Percentiles rank a stretch among this genome's conserved stretches.
These are phyloP conservation scores for Yamadazyma dendronema DNA, from an alignment of 1,139 yeast species.

Conservation along the genomic window DNA sequence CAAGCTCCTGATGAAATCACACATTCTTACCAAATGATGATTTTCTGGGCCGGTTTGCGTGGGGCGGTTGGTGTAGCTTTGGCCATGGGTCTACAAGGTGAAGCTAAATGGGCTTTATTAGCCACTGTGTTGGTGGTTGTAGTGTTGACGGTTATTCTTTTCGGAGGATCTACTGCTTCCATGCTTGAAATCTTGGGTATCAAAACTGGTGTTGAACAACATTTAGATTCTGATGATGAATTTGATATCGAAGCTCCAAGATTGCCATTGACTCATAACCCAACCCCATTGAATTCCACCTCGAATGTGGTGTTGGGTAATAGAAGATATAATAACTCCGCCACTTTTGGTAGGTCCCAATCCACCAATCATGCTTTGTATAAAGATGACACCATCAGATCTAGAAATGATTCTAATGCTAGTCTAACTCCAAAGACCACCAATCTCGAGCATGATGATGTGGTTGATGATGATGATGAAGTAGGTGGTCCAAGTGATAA, in stretches of 20 bases:
- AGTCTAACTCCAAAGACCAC: slow-evolving; percentile 17
- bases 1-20: slow-evolving; percentile 85
- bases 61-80: slow-evolving; percentile 99
- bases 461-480: slow-evolving; percentile 31
- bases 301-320: slow-evolving; percentile 25
- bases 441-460: slow-evolving; percentile 8
- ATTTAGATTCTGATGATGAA: slow-evolving; percentile 81
- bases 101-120: slow-evolving; percentile 79
- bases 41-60: slow-evolving; percentile 98
- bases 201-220: slow-evolving; percentile 83
- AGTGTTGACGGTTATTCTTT: slow-evolving; percentile 89
- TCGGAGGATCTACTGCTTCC: slow-evolving; percentile 98
- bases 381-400: slow-evolving; percentile 20
- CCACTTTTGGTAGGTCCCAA: slow-evolving; percentile 7
- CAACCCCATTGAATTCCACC: slow-evolving; percentile 16
- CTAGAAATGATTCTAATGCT: slow-evolving; percentile 27
- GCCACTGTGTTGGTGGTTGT: slow-evolving; percentile 97
- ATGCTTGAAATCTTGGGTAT: slow-evolving; percentile 95
- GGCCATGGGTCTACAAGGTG: slow-evolving; percentile 97
- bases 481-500: slow-evolving; percentile 27
- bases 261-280: slow-evolving; percentile 24
- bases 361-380: slow-evolving; percentile 10
- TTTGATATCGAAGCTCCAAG: slow-evolving; percentile 86
- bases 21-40: slow-evolving; percentile 96
- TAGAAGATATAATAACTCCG: slow-evolving; percentile 27